A percentile compares a stretch with the other conserved stretches of the same genome.
phyloP scores from a whole-genome alignment of 2,329 filamentous ascomycete species.

The Macrophomina tecta region DNA sequence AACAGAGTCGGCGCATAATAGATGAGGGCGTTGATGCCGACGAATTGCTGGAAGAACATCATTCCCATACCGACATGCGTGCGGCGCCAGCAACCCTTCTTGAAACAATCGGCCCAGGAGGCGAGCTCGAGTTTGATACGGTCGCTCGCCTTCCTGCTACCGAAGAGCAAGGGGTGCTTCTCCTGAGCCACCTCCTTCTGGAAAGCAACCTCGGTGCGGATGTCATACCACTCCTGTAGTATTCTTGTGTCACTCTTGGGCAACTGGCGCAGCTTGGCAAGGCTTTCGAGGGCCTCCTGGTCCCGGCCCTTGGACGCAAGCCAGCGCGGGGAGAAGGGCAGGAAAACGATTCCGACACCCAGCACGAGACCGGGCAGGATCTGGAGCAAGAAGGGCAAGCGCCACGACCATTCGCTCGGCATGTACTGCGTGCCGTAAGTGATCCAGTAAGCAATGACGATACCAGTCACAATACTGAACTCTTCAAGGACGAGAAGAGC shows the following conservation, averaged over 20 bases:
- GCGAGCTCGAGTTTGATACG: slow-evolving; percentile 52
- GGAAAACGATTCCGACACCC: slow-evolving; percentile 50
- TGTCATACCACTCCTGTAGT: slow-evolving; percentile 59
- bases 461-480: slow-evolving; percentile 55
- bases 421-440: slow-evolving; percentile 59
- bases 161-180: slow-evolving; percentile 43
- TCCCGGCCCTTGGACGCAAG: slow-evolving; percentile 55
- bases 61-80: slow-evolving; percentile 49
- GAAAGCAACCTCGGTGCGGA: slow-evolving; percentile 61
- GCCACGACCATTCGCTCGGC: slow-evolving; percentile 50
- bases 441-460: slow-evolving; percentile 61
- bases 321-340: slow-evolving; percentile 64
- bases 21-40: slow-evolving; percentile 55
- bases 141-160: slow-evolving; percentile 37
- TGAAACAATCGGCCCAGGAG: slow-evolving; percentile 57
- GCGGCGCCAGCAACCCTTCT: slow-evolving; percentile 51
- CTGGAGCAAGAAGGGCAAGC: slow-evolving; percentile 56
- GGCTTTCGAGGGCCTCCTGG: slow-evolving; percentile 55
- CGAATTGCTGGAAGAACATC: slow-evolving; percentile 54
- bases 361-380: slow-evolving; percentile 50
- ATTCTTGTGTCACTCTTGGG: slow-evolving; percentile 57
- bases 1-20: slow-evolving; percentile 58
- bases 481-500: slow-evolving; percentile 57
- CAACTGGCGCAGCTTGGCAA: slow-evolving; percentile 57
- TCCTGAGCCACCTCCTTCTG: slow-evolving; percentile 53